Conservation (phyloP, 257 asterid species). For the Scutellaria baicalensis region DNA sequence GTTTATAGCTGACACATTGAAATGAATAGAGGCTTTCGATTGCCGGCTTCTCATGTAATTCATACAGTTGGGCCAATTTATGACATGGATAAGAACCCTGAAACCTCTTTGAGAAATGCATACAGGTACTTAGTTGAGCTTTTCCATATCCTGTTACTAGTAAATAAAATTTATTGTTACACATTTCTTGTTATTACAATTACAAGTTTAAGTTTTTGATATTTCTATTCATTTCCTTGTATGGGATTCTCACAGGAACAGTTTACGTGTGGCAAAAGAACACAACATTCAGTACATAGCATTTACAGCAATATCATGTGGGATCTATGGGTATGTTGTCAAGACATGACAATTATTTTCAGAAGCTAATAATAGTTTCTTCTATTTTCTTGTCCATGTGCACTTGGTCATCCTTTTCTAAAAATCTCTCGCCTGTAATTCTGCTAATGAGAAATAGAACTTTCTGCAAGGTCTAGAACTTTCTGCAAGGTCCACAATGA, state of each 20-base stretch:
- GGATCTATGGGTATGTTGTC: constrained; percentile 57
- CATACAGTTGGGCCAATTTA: constrained; percentile 96
- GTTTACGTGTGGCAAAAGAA: constrained; percentile 68
- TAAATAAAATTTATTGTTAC: neutral
- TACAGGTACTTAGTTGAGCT: constrained; percentile 47
- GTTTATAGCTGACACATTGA: constrained; percentile 17
- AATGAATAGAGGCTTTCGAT: constrained; percentile 64
- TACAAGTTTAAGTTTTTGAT: neutral
- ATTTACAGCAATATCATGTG: constrained; percentile 94
- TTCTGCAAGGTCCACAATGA: neutral
- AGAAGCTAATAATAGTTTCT: neutral
- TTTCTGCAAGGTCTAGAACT: neutral
- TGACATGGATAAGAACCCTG: constrained; percentile 45
- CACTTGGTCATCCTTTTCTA: neutral
- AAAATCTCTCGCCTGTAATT: neutral
- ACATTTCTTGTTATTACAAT: neutral
- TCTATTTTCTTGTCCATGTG: neutral
- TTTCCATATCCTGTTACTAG: neutral
- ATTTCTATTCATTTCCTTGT: neutral
- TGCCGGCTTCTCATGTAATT: constrained; percentile 93
- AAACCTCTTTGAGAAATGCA: constrained; percentile 63
- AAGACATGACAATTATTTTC: neutral
- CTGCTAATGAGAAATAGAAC: neutral
- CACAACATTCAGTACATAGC: constrained; percentile 74
- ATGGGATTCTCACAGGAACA: constrained; percentile 54